A percentile compares a stretch with the other conserved stretches of the same genome.
Evolutionary conservation across 805 yeast genomes (phyloP).

Genomic region (Wickerhamiella nectarea): DNA sequence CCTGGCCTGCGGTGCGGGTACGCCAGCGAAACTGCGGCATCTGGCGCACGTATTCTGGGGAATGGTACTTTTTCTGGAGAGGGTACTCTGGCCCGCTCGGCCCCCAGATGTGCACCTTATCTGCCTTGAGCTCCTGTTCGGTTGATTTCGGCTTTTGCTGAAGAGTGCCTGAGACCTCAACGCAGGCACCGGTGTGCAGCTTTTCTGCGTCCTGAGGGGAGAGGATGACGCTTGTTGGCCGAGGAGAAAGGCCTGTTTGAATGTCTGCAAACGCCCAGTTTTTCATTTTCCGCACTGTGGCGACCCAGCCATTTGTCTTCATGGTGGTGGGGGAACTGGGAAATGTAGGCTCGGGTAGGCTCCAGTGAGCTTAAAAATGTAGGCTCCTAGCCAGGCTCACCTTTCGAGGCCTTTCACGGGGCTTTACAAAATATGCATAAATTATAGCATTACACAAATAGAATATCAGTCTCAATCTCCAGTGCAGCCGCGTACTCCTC

Average conservation of each 20-base stretch:
- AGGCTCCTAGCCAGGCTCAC: no score
- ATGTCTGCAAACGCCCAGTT: conserved; percentile 69
- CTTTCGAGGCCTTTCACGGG: no score
- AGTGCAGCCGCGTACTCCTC: no score
- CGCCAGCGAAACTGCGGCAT: conserved; percentile 71
- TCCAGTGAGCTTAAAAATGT: no score
- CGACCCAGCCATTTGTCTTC: conserved; percentile 57
- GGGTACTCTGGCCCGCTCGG: conserved; percentile 54
- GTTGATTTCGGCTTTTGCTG: conserved; percentile 34
- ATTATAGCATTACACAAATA: no score
- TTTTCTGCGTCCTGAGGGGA: conserved; percentile 19
- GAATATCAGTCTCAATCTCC: no score
- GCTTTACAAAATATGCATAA: no score
- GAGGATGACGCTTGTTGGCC: conserved; percentile 42
- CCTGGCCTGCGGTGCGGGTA: conserved; percentile 47
- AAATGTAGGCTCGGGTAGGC: no score
- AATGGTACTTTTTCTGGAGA: conserved; percentile 64
- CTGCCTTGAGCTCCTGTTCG: conserved; percentile 35
- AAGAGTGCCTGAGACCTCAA: conserved; percentile 34
- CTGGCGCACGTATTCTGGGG: conserved; percentile 51
- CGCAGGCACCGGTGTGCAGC: conserved; percentile 35
- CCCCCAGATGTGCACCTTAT: conserved; percentile 40
- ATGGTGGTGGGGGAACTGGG: background rate
- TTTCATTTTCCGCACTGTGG: conserved; percentile 57
- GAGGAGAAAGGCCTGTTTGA: conserved; percentile 56